Percentiles rank a stretch among this genome's conserved stretches.
Conservation (phyloP, 2,329 filamentous ascomycete species). For the Fusarium succisae region DNA sequence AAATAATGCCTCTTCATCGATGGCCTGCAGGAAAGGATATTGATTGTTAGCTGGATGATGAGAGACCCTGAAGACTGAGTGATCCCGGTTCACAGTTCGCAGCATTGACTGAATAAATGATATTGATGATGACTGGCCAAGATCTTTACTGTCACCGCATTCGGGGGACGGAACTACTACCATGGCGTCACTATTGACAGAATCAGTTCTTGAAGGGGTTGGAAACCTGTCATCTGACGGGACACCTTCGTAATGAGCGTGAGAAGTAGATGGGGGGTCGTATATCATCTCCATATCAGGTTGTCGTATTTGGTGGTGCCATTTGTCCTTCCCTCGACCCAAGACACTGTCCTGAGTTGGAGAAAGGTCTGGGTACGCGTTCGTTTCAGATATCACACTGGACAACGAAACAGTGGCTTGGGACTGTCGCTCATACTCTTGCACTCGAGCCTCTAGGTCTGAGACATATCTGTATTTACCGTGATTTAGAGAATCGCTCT, state of each 20-base stretch:
- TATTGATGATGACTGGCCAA: not conserved
- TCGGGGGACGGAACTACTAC: not conserved
- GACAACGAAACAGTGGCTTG: not conserved
- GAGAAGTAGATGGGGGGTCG: not conserved
- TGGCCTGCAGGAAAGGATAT: not conserved
- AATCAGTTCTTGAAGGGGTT: not conserved
- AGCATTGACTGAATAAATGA: not conserved
- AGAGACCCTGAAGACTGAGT: not conserved
- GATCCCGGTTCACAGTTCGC: not conserved
- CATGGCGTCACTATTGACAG: not conserved
- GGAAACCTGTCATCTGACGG: not conserved
- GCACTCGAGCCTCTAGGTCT: not conserved
- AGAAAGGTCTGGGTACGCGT: not conserved
- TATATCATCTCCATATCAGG: not conserved
- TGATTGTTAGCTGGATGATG: not conserved
- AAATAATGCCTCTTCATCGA: not conserved
- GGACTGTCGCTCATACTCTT: not conserved
- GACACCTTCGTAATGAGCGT: not conserved
- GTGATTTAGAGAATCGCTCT: not conserved
- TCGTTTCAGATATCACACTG: not conserved
- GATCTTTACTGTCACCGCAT: not conserved
- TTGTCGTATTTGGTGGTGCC: not conserved
- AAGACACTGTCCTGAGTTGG: not conserved
- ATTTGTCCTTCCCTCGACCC: not conserved
- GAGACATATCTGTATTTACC: not conserved